These are phyloP conservation scores for Aspergillus terreus DNA, from an alignment of 2,329 filamentous ascomycete species.

Conservation along the genomic window DNA sequence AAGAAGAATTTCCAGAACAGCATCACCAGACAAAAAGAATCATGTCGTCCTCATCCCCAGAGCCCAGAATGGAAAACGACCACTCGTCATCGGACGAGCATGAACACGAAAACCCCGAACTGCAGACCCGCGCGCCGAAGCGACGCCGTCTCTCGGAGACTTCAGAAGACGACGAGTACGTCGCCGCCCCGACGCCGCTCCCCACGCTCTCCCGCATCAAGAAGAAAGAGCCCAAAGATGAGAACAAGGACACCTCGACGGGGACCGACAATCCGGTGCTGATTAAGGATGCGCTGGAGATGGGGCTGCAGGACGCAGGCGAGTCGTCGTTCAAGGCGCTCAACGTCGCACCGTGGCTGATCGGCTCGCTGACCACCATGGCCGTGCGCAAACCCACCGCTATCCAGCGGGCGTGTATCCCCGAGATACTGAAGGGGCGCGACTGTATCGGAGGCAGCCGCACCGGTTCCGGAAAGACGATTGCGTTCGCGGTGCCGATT, in stretches of 20 bases:
- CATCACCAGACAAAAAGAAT: conserved; percentile 8
- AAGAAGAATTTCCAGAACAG: conserved; percentile 21
- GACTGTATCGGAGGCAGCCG: conserved; percentile 94
- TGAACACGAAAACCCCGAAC: conserved; percentile 5
- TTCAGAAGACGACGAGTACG: conserved; percentile 31
- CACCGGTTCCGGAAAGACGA: conserved; percentile 95
- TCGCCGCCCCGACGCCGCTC: conserved; percentile 30
- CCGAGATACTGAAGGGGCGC: conserved; percentile 82
- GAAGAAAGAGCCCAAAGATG: conserved; percentile 29
- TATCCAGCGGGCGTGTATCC: conserved; percentile 91
- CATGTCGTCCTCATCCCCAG: conserved; percentile 27
- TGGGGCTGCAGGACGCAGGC: conserved; percentile 41
- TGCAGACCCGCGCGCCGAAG: conserved; percentile 33
- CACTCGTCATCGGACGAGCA: conserved; percentile 13
- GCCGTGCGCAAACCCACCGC: conserved; percentile 85
- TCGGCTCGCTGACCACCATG: conserved; percentile 70
- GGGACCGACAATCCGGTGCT: conserved; percentile 34
- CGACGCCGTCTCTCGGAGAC: conserved; percentile 38
- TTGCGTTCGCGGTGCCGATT: conserved; percentile 92
- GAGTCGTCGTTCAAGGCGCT: conserved; percentile 65
- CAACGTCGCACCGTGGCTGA: conserved; percentile 79
- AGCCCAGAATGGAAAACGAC: conserved; percentile 20
- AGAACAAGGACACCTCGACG: conserved; percentile 13
- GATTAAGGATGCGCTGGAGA: conserved; percentile 38
- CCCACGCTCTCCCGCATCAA: conserved; percentile 40